phyloP scores from a whole-genome alignment of 306 rosid species.

The cucumber (Cucumis sativus) region Cucumber_9930_V3 NC_026659.2:3779501-3780000 shows the following conservation, averaged over 20 bases:
- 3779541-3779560: not conserved
- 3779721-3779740: not conserved
- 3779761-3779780: constrained; percentile 86
- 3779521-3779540: not conserved
- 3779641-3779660: not conserved
- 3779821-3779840: constrained; percentile 42
- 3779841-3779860: constrained; percentile 60
- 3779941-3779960: not conserved
- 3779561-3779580: not conserved
- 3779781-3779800: constrained; percentile 87
- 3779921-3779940: constrained; percentile 7
- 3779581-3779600: no score
- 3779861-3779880: constrained; percentile 99
- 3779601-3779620: not conserved
- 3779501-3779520: not conserved
- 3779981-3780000: constrained; percentile 91
- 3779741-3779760: not conserved
- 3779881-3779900: constrained; percentile 89
- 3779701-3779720: not conserved
- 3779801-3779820: constrained; percentile 58
- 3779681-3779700: not conserved
- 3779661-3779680: not conserved
- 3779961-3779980: not conserved
- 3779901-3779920: constrained; percentile 61
- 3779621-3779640: not conserved